These are phyloP conservation scores for Hippophae gyantsensis DNA, from an alignment of 306 rosid species.

Conservation along the genomic window DNA sequence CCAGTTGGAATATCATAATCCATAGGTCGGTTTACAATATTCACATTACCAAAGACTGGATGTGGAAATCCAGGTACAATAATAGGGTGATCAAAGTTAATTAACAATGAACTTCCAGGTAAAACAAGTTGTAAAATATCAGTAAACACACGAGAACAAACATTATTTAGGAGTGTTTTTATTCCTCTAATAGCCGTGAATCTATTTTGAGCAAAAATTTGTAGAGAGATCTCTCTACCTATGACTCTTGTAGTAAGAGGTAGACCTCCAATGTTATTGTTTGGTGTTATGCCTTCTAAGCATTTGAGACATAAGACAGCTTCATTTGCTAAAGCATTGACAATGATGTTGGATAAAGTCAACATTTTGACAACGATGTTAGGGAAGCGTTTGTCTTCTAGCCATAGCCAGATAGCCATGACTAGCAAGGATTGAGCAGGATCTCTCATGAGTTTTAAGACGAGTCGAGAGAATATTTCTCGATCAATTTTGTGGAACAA, in stretches of 20 bases:
- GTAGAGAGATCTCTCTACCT: slow-evolving; percentile 26
- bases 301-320: slow-evolving; percentile 32
- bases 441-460: slow-evolving; percentile 15
- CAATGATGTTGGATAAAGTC: background rate
- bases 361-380: slow-evolving; percentile 19
- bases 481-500: slow-evolving; percentile 31
- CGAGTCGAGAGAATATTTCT: slow-evolving; percentile 26
- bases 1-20: slow-evolving; percentile 10
- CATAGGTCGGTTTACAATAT: slow-evolving; percentile 14
- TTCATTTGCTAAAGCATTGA: slow-evolving; percentile 31
- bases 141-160: slow-evolving; percentile 33
- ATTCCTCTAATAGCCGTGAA: slow-evolving; percentile 34
- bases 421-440: slow-evolving; percentile 26
- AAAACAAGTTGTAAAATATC: slow-evolving; percentile 37
- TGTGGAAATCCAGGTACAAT: slow-evolving; percentile 45
- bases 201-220: slow-evolving; percentile 19
- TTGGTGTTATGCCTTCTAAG: slow-evolving; percentile 15
- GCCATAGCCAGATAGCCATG: slow-evolving; percentile 58
- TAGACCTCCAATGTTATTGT: background rate
- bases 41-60: slow-evolving; percentile 35
- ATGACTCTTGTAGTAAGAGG: slow-evolving; percentile 25
- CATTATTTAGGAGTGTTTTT: slow-evolving; percentile 25
- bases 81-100: slow-evolving; percentile 1
- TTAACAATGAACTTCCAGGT: background rate
- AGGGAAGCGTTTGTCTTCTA: slow-evolving; percentile 24